Base-by-base conservation (phyloP, 768 basidiomycete genomes). In the Pleurotus ostreatus region DNA sequence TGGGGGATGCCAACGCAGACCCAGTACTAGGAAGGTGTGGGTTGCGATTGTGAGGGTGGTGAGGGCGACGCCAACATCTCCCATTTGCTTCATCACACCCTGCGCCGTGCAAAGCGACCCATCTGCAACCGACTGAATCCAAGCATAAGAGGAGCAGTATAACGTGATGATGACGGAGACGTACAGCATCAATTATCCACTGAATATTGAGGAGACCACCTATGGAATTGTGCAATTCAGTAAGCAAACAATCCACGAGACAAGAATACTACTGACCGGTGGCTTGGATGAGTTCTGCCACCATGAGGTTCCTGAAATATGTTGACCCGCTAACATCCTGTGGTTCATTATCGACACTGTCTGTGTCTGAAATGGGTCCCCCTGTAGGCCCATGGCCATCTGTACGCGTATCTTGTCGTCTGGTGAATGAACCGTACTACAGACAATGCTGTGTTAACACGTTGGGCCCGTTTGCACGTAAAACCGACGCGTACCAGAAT, bases 21-120 rank as follows among this genome's bases (percentile, higher is more conserved):
- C 71, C 30, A 78, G 60, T 1, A 72, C 67, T 44, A 61, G 62
- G 55, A 77, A 72, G 7, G 76, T 78, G 59, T 75, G 73, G 6
- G 74, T 48, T 7, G 77, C 72, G 54, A 78, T 75, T 23, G 66
- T 68, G 51, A 55, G 51, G 11, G 51, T 56, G 45, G 45, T 53
- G 2, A 45, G 12, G 11, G 75, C 73, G 11, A 74, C 73, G 6
- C 71, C 73, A 6, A 75, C 74, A 56, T 76, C 74, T 3, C 75
- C 75, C 30, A 70, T 60, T 49, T 76, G 68, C 56, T 74, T 73
- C 57, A 73, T 60, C 5, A 70, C 62, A 26, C 74, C 74, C 66
- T 75, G 74, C 4, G 67, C 65, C n/a, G 66, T 72, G 56, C 74
- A 75, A 43, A 65, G 55, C 9, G 57, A 20, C 13, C 67, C 67